Conservation (phyloP, 768 basidiomycete species). For the Xerocomus spinulosus region DNA sequence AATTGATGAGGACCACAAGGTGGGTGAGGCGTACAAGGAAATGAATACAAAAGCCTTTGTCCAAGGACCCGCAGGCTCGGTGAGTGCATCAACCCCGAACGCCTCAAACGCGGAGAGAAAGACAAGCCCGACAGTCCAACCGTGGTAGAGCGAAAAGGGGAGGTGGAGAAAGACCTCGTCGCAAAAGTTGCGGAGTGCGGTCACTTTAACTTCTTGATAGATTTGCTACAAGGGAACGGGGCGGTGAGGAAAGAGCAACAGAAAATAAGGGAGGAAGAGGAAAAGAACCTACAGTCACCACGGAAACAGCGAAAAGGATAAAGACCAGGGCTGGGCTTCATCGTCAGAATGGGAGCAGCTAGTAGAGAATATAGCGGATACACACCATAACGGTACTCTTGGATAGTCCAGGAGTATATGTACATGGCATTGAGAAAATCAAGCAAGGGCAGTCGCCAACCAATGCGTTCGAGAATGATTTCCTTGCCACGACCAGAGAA, state of each 20-base stretch:
- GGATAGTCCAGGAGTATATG: slow-evolving; percentile 53
- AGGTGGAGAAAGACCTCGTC: slow-evolving; percentile 69
- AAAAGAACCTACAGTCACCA: slow-evolving; percentile 42
- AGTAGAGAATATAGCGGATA: slow-evolving; percentile 1
- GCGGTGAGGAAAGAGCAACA: slow-evolving; percentile 1
- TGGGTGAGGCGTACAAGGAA: slow-evolving; percentile 43
- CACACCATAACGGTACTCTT: slow-evolving; percentile 45
- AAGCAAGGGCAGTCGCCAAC: slow-evolving; percentile 63
- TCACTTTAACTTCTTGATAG: slow-evolving; percentile 63
- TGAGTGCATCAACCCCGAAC: slow-evolving; percentile 54
- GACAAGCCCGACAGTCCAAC: slow-evolving; percentile 52
- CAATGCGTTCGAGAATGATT: slow-evolving; percentile 57
- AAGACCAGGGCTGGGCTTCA: slow-evolving; percentile 33
- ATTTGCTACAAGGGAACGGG: slow-evolving; percentile 39
- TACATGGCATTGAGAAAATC: slow-evolving; percentile 61
- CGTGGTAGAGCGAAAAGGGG: slow-evolving; percentile 69
- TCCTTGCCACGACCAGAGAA: slow-evolving; percentile 52
- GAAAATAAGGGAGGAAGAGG: slow-evolving; percentile 2
- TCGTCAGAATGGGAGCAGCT: slow-evolving; percentile 9
- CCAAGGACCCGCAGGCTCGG: slow-evolving; percentile 49
- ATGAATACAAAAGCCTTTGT: slow-evolving; percentile 62
- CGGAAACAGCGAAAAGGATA: slow-evolving; percentile 43
- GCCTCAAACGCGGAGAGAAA: slow-evolving; percentile 56
- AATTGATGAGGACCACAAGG: neutral
- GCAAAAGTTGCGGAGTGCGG: slow-evolving; percentile 40